Evolutionary conservation across 2,329 filamentous ascomycete genomes (phyloP), one percentile per base, ranked within the genome.

Genomic region (Emmonsiellopsis sp.): DNA sequence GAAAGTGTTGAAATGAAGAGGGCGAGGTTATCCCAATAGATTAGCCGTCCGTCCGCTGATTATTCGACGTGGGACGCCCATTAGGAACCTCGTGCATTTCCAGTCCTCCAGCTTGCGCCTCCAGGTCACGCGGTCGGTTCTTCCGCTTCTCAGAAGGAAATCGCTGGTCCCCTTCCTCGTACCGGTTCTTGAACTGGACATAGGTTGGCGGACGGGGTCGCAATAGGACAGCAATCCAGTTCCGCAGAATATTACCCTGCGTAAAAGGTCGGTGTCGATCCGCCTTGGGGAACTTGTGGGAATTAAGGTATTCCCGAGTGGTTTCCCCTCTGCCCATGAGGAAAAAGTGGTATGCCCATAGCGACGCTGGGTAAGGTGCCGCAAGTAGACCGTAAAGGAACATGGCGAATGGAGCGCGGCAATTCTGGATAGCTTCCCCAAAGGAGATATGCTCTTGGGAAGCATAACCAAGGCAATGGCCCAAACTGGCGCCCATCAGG

Each of bases 301-400:
- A 91, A 71, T 95, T 95, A 59, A 98, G 82, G 68, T 95, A 96
- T 71, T 98, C 93, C 61, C 93, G 80, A 0, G 93, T 98, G 0
- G 92, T 98, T 75, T 98, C 92, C 48, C 92, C 93, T 34, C 92
- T 80, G 6, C 83, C 86, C 73, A 94, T 89, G 43, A 98, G 78
- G 73, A 95, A 96, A 46, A 97, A 67, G 71, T 98, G 93, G 68
- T 98, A 98, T 20, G 81, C 80, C 76, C 84, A 88, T 5, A 98
- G 75, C 43, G 89, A 88, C 41, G 85, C 81, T 0, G 92, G 92
- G 68, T 98, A 98, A 5, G 85, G 77, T 41, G 86, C 80, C 0
- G 79, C 82, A 41, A 98, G 59, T 45, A 89, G 72, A 7, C 85
- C 86, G 65, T 95, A 93, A 51, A 97, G 83, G 59, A 90, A 81